Conservation (phyloP, 1,139 yeast genomes). For the Kazachstania sp. region DNA sequence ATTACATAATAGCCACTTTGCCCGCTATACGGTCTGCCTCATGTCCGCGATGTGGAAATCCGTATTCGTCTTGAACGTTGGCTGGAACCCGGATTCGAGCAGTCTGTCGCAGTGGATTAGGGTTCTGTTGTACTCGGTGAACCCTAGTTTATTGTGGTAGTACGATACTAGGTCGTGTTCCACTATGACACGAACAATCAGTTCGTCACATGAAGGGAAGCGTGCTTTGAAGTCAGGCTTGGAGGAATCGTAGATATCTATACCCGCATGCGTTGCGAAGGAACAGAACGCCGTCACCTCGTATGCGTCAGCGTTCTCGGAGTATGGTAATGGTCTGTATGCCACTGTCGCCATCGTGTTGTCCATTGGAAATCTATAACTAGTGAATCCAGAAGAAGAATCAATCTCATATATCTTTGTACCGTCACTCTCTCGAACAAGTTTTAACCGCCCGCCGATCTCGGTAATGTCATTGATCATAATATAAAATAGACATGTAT, state of each 20-base stretch:
- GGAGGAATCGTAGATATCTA: slow-evolving; percentile 30
- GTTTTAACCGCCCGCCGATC: neutral
- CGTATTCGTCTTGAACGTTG: slow-evolving; percentile 30
- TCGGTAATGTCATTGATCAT: slow-evolving; percentile 7
- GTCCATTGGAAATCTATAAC: slow-evolving; percentile 5
- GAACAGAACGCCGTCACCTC: slow-evolving; percentile 51
- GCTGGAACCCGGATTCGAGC: slow-evolving; percentile 30
- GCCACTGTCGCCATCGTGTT: slow-evolving; percentile 41
- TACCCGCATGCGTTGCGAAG: slow-evolving; percentile 38
- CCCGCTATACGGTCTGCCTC: slow-evolving; percentile 15
- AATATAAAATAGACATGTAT: slow-evolving; percentile 13
- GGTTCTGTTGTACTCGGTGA: slow-evolving; percentile 28
- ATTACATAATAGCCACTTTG: no score
- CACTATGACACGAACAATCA: slow-evolving; percentile 39
- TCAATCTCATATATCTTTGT: neutral
- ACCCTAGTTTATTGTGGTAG: slow-evolving; percentile 39
- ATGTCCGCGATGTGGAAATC: slow-evolving; percentile 32
- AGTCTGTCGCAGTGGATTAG: slow-evolving; percentile 19
- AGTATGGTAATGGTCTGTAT: slow-evolving; percentile 24
- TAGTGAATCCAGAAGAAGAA: neutral
- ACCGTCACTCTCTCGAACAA: neutral
- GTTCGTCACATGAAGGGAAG: slow-evolving; percentile 3
- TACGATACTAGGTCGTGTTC: slow-evolving; percentile 45
- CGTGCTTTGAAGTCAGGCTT: slow-evolving; percentile 7
- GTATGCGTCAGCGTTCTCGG: slow-evolving; percentile 8